Evolutionary conservation across 2,329 filamentous ascomycete genomes (phyloP).

Genomic region (Calonectria leucothoes): DNA sequence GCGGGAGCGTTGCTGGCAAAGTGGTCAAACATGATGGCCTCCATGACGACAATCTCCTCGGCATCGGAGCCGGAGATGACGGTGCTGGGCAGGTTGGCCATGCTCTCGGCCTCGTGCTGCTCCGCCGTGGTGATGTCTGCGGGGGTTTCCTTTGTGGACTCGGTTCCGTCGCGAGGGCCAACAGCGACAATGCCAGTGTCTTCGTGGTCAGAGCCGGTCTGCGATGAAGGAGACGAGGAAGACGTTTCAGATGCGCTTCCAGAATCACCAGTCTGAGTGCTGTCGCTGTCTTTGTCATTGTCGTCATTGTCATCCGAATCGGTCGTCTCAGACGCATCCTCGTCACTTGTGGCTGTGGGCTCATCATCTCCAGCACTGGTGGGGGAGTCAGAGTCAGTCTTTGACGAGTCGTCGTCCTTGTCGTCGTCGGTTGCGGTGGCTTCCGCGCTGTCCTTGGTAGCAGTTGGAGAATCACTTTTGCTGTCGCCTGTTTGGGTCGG

Average conservation of each 20-base stretch:
- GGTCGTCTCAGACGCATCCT: not conserved
- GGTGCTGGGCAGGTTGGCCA: conserved; percentile 9
- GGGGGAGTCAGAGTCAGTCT: not conserved
- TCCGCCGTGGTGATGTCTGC: conserved; percentile 6
- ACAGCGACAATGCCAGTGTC: conserved; percentile 16
- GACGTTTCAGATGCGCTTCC: not conserved
- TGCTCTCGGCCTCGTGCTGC: conserved; percentile 14
- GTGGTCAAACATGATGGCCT: conserved; percentile 22
- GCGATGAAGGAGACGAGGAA: not conserved
- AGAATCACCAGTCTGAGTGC: not conserved
- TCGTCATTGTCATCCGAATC: not conserved
- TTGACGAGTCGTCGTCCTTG: not conserved
- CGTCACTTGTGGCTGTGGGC: not conserved
- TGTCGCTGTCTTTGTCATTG: not conserved
- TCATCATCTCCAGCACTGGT: not conserved
- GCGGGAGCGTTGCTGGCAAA: conserved; percentile 13
- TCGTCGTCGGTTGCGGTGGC: not conserved
- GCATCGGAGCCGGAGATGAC: conserved; percentile 14
- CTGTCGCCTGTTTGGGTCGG: not conserved
- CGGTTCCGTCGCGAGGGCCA: not conserved
- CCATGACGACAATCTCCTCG: conserved; percentile 16
- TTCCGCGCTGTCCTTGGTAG: not conserved
- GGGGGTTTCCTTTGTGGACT: not conserved
- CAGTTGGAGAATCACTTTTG: not conserved
- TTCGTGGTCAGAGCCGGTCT: not conserved